These are phyloP conservation scores for Yarrowia divulgata DNA, from an alignment of 805 yeast species.

Conservation along the genomic window DNA sequence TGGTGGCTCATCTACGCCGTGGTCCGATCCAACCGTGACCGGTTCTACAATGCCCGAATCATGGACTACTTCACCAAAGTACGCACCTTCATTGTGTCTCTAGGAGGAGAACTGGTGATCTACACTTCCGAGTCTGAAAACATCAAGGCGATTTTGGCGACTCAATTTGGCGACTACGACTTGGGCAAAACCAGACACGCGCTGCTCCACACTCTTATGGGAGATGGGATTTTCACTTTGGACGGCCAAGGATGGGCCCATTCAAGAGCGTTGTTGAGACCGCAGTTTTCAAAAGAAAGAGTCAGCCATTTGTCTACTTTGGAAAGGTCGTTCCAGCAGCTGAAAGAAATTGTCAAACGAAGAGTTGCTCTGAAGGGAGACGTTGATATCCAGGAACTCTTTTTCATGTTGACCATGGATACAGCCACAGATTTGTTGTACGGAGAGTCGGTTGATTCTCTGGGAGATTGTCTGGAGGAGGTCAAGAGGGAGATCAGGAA, in stretches of 20 bases:
- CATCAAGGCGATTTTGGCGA: conserved; percentile 49
- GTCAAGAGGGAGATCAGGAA: not conserved
- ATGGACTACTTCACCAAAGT: not conserved
- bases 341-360: conserved; percentile 14
- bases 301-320: conserved; percentile 46
- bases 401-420: conserved; percentile 49
- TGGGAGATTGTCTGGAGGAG: conserved; percentile 40
- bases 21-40: not conserved
- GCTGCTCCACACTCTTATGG: conserved; percentile 47
- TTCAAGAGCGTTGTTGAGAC: conserved; percentile 51
- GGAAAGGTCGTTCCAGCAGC: conserved; percentile 45
- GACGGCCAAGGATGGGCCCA: conserved; percentile 52
- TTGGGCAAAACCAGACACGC: conserved; percentile 46
- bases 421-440: conserved; percentile 51
- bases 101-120: conserved; percentile 28
- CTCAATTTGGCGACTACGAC: conserved; percentile 48
- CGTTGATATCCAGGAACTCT: conserved; percentile 48
- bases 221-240: conserved; percentile 52
- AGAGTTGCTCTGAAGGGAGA: not conserved
- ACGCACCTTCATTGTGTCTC: conserved; percentile 21
- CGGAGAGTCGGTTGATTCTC: conserved; percentile 48
- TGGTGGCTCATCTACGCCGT: conserved; percentile 26
- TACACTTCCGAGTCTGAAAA: conserved; percentile 50
- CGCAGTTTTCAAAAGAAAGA: conserved; percentile 50
- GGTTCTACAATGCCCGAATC: not conserved